Evolutionary conservation across 78 protist genomes (phyloP), one percentile per base, ranked within the genome.

Genomic region (Ministeria vibrans): DNA sequence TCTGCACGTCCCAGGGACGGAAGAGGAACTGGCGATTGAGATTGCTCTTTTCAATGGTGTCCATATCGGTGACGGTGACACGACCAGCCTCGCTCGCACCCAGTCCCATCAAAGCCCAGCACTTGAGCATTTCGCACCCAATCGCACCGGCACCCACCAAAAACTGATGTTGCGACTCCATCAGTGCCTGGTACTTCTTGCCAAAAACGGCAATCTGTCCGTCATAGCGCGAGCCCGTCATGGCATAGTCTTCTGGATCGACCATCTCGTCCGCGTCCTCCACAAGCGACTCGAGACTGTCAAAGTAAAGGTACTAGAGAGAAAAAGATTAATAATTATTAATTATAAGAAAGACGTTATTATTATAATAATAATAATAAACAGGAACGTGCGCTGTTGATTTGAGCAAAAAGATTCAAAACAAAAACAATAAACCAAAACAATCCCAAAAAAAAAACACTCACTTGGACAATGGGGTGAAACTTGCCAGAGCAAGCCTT

Each of bases 91-190:
- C 27, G 38, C 90, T 95, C 41, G 84, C 39, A 9, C 87, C 94
- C 9, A 94, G 41, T 62, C 99, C 99, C 92, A 93, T 88, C 86
- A 92, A 36, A 28, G 98, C 96, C 43, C 83, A 87, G 85, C 77
- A 81, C 86, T 98, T 98, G 73, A 97, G 70, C 80, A 92, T 49
- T 84, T 98, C 99, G 82, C 99, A 98, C 34, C 99, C 99, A 30
- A 97, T 88, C 6, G 99, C 99, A 27, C 99, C 99, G 1, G 99
- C 94, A 41, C 99, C 99, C 23, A 98, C 99, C 53, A 79, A 59
- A 42, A 96, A 92, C 84, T 83, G 86, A 38, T 71, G 81, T 34
- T 78, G 84, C 32, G 80, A 38, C 28, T 28, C 64, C 68, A 94
- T 51, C 61, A 42, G 1, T 32, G 41, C 70, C 81, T 80, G 89